Evolutionary conservation across 768 basidiomycete species (phyloP), one percentile per base, ranked within the genome.

Genomic region (Lanmaoa pseudosensibilis): DNA sequence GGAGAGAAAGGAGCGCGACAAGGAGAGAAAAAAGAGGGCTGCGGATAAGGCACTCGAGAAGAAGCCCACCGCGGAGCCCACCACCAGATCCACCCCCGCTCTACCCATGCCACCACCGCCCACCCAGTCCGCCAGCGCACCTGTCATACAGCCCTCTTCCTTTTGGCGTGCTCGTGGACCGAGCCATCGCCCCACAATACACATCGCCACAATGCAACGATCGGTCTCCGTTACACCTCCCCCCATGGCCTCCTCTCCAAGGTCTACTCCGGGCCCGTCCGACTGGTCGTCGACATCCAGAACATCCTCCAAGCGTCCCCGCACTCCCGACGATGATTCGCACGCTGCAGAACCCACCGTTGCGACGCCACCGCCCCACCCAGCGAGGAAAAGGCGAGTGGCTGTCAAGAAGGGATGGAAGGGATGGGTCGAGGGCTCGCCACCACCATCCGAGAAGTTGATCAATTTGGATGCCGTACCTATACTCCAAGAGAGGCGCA

Each of bases 351-450:
- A 69, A 52, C 66, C 60, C 39, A 65, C 50, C 43, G 66, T 59
- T 36, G 58, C 47, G 8, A 55, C 58, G 4, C 27, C 72, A 1
- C 58, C 64, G n/a, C 59, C 69, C 19, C 60, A 68, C 12, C 64
- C 66, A n/a, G 79, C 80, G 44, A 81, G 78, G 70, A 89, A 83
- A 77, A 85, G 86, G 62, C 75, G 80, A 43, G 79, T 85, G 21
- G 75, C 81, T 0, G 85, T 81, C 36, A 85, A 80, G 73, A 92
- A 92, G 71, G 90, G 90, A 18, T 92, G 90, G 90, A 92, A 92
- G 76, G 90, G 90, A 38, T 92, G 90, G 90, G 87, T 92, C 21
- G 90, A 91, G 76, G 90, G 89, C 62, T 90, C 89, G 21, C 88
- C 88, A 25, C 83, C 84, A 50, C 87, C 90, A 21, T 89, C 88